Evolutionary conservation across 331 rosid genomes (phyloP), one percentile per base, ranked within the genome.

Genomic region (Erythrophleum ivorense): DNA sequence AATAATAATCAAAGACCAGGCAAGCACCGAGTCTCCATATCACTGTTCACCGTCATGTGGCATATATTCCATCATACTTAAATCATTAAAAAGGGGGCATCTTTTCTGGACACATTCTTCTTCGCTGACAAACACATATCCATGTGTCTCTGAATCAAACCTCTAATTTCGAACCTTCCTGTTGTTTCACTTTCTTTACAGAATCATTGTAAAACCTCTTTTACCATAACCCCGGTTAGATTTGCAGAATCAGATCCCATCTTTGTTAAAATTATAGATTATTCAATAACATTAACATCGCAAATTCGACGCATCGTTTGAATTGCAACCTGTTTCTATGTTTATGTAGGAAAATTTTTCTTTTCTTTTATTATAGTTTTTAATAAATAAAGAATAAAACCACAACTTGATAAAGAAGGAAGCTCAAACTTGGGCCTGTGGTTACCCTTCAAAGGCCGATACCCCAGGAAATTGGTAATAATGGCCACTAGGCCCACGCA

Each of bases 21-120:
- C 40, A 24, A 36, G 40, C 40, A 36, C 40, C 53, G 50, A 9
- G 2, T 1, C 16, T 1, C 4, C 12, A 15, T 3, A 12, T 11
- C 1, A 7, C 60, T 63, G 38, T 77, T 78, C 54, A 50, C 33
- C 38, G 55, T 6, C 75, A 53, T 40, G 62, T 54, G 79, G 77
- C 55, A 78, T 69, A 82, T 78, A 83, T 83, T 78, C 83, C 76
- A 43, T 41, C 21, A 73, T 62, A 73, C 68, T 64, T 36, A 73
- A 78, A 54, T 72, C 40, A 83, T 63, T 54, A 78, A 50, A 36
- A 60, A 1, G 36, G 80, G 3, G 36, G 80, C 77, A 73, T 54
- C 58, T 65, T 45, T 72, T 21, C 9, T 82, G 45, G 65, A 65
- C 66, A 46, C 63, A 34, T 59, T 68, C 66, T 55, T 78, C 69